These are phyloP conservation scores for Wickerhamiella vanderwaltii DNA, from an alignment of 805 yeast species.

Conservation along the genomic window DNA sequence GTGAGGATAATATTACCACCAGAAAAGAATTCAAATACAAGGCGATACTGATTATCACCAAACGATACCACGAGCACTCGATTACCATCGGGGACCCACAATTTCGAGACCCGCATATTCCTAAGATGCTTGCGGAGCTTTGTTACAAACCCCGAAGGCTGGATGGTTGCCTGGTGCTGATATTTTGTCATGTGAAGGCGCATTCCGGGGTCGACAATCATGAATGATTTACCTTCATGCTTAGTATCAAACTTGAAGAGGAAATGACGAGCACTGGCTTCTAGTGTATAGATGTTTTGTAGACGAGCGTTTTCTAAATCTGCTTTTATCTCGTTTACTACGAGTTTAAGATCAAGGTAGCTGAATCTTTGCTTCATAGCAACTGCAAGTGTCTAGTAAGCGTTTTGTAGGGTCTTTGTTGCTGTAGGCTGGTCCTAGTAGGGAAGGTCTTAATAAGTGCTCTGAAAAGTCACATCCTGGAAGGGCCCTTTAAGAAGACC, in stretches of 20 bases:
- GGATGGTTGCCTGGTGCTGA: conserved; percentile 65
- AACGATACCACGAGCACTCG: conserved; percentile 76
- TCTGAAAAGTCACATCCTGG: too few species aligned
- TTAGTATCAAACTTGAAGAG: conserved; percentile 16
- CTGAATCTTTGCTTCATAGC: conserved; percentile 64
- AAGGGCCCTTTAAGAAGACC: too few species aligned
- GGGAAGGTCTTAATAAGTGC: too few species aligned
- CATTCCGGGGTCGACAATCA: conserved; percentile 79
- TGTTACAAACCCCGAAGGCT: conserved; percentile 75
- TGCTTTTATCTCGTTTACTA: conserved; percentile 51
- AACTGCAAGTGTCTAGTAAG: neutral
- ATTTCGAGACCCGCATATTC: conserved; percentile 58
- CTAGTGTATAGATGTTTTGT: conserved; percentile 74
- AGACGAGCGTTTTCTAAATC: conserved; percentile 54
- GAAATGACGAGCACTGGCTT: conserved; percentile 50
- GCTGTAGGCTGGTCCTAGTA: too few species aligned
- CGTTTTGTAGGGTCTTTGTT: neutral
- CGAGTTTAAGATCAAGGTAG: conserved; percentile 64
- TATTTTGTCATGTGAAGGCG: conserved; percentile 67
- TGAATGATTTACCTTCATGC: conserved; percentile 44
- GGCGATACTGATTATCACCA: conserved; percentile 62
- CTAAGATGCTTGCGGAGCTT: conserved; percentile 80
- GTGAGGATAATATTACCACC: conserved; percentile 82
- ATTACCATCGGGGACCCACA: conserved; percentile 67
- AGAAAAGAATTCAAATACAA: conserved; percentile 85